Evolutionary conservation across 2,329 filamentous ascomycete species (phyloP), one percentile per base, ranked within the genome.

Genomic region (Diaporthe sp.): DNA sequence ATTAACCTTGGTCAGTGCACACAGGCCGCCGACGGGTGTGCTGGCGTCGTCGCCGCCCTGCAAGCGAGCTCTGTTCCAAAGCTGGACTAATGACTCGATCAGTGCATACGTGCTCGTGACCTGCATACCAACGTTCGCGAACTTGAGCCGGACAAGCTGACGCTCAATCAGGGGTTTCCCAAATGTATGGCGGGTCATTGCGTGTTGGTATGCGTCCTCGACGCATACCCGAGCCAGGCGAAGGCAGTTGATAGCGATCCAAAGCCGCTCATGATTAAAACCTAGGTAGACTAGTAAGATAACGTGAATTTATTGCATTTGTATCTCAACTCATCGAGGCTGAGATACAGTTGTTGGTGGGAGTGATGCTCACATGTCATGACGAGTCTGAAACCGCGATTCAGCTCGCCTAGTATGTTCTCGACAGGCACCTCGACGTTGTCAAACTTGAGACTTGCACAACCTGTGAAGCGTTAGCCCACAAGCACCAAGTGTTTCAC

Each of bases 221-320:
- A 85, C 80, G 73, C 87, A 89, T 0, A 88, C 85, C 4, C 89
- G 84, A 1, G 88, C 87, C 77, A 89, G 86, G 39, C 89, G 84
- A 59, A 90, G 88, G 61, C 86, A 86, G 35, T 85, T 85, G 4
- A 87, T 86, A 2, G 87, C 85, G 79, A 91, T 85, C 77, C 87
- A 86, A 74, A 88, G 88, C 9, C 89, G 83, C 78, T 91, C 89
- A 35, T 86, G 83, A 73, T 88, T 88, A 79, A 89, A 88, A 77
- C 92, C 92, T 77, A 85, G 92, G 47, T 7, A 19, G 1, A 8
- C 19, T 1, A 50, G 35, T 47, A 10, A 50, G 42, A 37, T 1
- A 50, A n/a, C 3, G 12, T n/a, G 30, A 19, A 50, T 5, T 22
- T 25, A 7, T 13, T 65, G 27, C 10, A 1, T n/a, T 25, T 50